Evolutionary conservation across 352 stramenopile species (phyloP), one percentile per base, ranked within the genome.

Genomic region (Phytophthora niederhauseri): DNA sequence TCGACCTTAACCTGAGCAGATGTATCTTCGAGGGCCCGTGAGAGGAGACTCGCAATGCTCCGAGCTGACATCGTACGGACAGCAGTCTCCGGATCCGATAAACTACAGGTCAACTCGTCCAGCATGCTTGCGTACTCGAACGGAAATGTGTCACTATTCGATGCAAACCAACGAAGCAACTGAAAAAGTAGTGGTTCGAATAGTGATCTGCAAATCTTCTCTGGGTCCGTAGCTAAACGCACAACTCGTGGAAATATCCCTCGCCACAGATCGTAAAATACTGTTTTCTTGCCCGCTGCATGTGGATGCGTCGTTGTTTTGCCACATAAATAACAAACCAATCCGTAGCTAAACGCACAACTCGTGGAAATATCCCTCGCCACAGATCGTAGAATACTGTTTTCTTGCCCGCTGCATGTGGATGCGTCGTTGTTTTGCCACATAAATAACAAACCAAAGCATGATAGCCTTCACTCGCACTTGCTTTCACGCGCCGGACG

Each of bases 151-250:
- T 86, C 77, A 22, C 70, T 81, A 49, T 81, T 83, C 28, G 70
- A 80, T 63, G 76, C 84, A 17, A 93, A 61, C 88, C 88, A 96
- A 4, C 77, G 82, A 50, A 89, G 63, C 26, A 94, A 48, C 68
- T 96, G 86, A 28, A 93, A 91, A 7, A 94, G 59, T 17, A 94
- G 57, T 3, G 88, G 85, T 26, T 91, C 75, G 55, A 96, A 94
- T 6, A 96, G 72, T 14, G 77, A 73, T 31, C 84, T 78, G 46
- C 77, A 86, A 53, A 96, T 84, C 54, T 87, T 92, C 26, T 94
- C 86, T 4, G 81, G 34, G 54, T 96, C 86, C 17, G 83, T 84
- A 34, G 85, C 82, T 28, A 96, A 72, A 0, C 55, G 58, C 22
- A 94, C 31, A n/a, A 94, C 26, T 4, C 65, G 77, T 6, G 80